A percentile compares a stretch with the other conserved stretches of the same genome.
phyloP scores from a whole-genome alignment of 1,284 basidiomycete species.

The Ganoderma lucidum region DNA sequence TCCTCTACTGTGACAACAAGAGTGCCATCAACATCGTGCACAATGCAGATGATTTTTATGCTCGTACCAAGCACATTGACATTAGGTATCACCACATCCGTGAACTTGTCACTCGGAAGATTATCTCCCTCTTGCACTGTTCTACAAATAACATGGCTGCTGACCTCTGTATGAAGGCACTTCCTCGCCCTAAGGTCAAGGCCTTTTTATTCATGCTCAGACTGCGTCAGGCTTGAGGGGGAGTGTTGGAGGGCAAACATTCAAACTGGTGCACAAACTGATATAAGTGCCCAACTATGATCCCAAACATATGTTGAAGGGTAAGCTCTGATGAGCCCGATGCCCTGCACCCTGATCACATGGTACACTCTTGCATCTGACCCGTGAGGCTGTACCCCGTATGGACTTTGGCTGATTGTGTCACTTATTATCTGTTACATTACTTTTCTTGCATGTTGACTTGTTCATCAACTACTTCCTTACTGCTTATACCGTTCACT shows the following conservation, averaged over 20 bases:
- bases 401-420: too few relatives aligned
- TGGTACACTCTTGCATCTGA: too few relatives aligned
- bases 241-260: neutral
- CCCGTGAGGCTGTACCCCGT: too few relatives aligned
- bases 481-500: too few relatives aligned
- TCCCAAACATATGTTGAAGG: too few relatives aligned
- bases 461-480: too few relatives aligned
- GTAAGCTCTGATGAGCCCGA: too few relatives aligned
- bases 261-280: too few relatives aligned
- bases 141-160: slow-evolving; percentile 37
- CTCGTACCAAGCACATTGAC: slow-evolving; percentile 48
- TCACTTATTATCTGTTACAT: too few relatives aligned
- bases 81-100: slow-evolving; percentile 46
- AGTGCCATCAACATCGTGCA: slow-evolving; percentile 40
- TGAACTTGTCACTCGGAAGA: slow-evolving; percentile 34
- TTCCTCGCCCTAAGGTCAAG: slow-evolving; percentile 22
- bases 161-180: slow-evolving; percentile 43
- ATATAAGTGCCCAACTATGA: too few relatives aligned
- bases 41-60: slow-evolving; percentile 38
- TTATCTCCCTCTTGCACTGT: slow-evolving; percentile 31
- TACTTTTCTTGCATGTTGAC: too few relatives aligned
- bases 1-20: slow-evolving; percentile 44
- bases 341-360: too few relatives aligned
- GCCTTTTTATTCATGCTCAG: neutral
- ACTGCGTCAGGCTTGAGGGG: slow-evolving; percentile 17